Evolutionary conservation across 257 asterid species (phyloP), one percentile per base, ranked within the genome.

Genomic region (Fraxinus cuspidata): DNA sequence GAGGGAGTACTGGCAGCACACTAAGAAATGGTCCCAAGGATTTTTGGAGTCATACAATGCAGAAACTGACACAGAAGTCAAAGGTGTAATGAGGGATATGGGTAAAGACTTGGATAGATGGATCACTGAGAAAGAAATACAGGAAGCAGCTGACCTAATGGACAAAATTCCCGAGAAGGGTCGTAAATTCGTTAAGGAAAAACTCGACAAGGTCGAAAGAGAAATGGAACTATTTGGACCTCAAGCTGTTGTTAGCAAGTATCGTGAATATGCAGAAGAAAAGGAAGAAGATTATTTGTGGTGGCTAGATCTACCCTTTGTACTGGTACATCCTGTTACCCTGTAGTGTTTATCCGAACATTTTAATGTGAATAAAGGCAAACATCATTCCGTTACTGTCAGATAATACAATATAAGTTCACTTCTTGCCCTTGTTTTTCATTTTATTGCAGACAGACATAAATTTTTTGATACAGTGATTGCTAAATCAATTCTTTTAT

Each of bases 81-180:
- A 90, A 89, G 89, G 86, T 56, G 87, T 51, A 47, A 93, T 96
- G 98, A 92, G 76, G 86, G 89, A 90, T 78, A 75, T 93, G 3
- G 99, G 99, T 70, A 92, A 96, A 85, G 99, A 92, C 84, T 83
- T 96, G 89, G 97, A 93, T 74, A 84, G 97, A 82, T 96, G 98
- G 98, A 88, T 92, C 85, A 93, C 98, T 3, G 98, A 96, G 88
- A 87, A 89, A 86, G 99, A 96, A 85, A 83, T 96, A 82, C 78
- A 92, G 85, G 97, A 93, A 87, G 96, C 98, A 2, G 98, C 88
- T 35, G 95, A 92, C 19, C 73, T 88, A 51, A 86, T 90, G 90
- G 89, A 90, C 70, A 89, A 82, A 86, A 79, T 96, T 51, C 99
- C 97, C 25, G 92, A 88, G 85, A 87, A 87, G 86, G 92, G 92